Percentiles rank a stretch among this genome's conserved stretches.
Conservation (phyloP, 495 filamentous ascomycete genomes). For the Xylaria bambusicola region DNA sequence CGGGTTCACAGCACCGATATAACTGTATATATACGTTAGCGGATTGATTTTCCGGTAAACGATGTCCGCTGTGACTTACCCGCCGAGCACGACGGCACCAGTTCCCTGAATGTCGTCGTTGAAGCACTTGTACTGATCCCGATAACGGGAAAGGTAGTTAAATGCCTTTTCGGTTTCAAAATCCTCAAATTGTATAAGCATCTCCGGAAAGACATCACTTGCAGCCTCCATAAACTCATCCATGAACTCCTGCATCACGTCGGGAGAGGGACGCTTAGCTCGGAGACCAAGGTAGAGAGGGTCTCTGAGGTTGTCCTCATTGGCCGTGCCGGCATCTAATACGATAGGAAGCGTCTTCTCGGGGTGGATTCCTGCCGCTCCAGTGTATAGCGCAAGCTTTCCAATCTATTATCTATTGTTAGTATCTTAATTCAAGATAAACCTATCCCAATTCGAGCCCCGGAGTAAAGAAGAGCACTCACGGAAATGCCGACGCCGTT, state of each 20-base stretch:
- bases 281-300: conserved; percentile 92
- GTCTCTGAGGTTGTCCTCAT: conserved; percentile 84
- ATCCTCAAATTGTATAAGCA: conserved; percentile 97
- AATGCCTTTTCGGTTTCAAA: conserved; percentile 94
- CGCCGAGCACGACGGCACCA: conserved; percentile 89
- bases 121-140: conserved; percentile 87
- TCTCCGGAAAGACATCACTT: conserved; percentile 83
- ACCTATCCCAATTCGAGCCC: conserved; percentile 8
- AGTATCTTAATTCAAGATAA: conserved; percentile 9
- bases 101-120: conserved; percentile 99
- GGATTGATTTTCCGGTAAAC: background rate
- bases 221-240: conserved; percentile 96
- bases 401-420: conserved; percentile 55
- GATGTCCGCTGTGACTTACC: conserved; percentile 46
- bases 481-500: conserved; percentile 99
- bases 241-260: conserved; percentile 90
- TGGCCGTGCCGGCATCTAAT: conserved; percentile 88
- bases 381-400: conserved; percentile 90
- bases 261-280: conserved; percentile 72
- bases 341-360: conserved; percentile 89
- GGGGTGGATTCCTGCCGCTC: conserved; percentile 94
- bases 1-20: conserved; percentile 92
- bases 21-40: conserved; percentile 44
- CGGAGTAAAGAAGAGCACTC: conserved; percentile 41
- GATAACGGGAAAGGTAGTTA: conserved; percentile 87